phyloP scores from a whole-genome alignment of 2,329 filamentous ascomycete genomes.

The Aspergillus tanneri region DNA sequence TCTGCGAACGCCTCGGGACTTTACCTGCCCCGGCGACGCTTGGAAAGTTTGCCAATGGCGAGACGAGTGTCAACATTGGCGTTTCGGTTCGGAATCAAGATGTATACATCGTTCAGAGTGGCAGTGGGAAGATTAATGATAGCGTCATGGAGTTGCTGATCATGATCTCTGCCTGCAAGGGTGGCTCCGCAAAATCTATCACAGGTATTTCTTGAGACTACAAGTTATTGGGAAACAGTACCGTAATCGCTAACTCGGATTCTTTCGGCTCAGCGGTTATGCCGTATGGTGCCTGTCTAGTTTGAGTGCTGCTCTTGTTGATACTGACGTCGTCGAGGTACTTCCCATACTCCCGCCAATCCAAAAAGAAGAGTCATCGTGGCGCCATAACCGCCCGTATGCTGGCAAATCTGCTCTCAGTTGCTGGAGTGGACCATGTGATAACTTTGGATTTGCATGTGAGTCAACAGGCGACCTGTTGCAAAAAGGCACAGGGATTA shows the following conservation, averaged over 20 bases:
- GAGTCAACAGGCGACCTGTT: constrained; percentile 31
- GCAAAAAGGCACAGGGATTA: constrained; percentile 19
- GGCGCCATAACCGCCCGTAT: constrained; percentile 96
- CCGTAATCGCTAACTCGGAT: constrained; percentile 10
- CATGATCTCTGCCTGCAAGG: constrained; percentile 98
- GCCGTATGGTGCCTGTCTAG: constrained; percentile 44
- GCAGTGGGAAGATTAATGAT: constrained; percentile 94
- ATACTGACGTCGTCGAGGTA: constrained; percentile 57
- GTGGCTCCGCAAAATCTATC: constrained; percentile 92
- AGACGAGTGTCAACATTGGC: constrained; percentile 67
- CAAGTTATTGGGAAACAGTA: constrained; percentile 7
- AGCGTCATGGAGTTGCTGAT: constrained; percentile 99
- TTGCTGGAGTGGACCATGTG: constrained; percentile 95
- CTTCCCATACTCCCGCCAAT: constrained; percentile 98
- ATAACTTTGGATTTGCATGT: constrained; percentile 94
- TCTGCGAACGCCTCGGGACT: constrained; percentile 65
- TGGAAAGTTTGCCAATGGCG: constrained; percentile 68
- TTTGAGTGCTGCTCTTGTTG: constrained; percentile 27
- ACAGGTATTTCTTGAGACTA: constrained; percentile 67
- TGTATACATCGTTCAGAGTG: constrained; percentile 98
- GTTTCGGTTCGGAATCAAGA: constrained; percentile 88
- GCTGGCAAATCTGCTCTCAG: constrained; percentile 89
- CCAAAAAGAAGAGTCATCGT: constrained; percentile 97
- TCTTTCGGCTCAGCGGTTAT: constrained; percentile 40
- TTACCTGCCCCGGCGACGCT: constrained; percentile 60